Evolutionary conservation across 768 basidiomycete genomes (phyloP).

Genomic region (Jaapia argillacea): DNA sequence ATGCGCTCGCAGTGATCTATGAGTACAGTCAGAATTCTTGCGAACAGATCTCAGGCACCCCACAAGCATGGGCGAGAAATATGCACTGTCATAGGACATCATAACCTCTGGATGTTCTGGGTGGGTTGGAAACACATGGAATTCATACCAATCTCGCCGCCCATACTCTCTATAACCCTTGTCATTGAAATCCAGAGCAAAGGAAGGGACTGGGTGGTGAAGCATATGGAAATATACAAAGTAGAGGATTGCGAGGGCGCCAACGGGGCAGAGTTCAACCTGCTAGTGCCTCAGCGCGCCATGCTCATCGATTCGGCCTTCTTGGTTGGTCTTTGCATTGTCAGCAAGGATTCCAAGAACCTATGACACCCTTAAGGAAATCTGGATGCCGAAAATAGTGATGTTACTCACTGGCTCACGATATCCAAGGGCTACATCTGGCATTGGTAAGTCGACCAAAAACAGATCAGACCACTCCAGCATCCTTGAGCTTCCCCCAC

Average conservation of each 20-base stretch:
- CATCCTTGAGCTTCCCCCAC: constrained; percentile 17
- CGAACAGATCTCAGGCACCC: constrained; percentile 1
- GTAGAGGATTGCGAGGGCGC: constrained; percentile 16
- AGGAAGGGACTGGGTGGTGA: constrained; percentile 9
- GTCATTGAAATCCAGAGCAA: constrained; percentile 18
- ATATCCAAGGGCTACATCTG: constrained; percentile 5
- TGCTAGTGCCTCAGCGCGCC: constrained; percentile 17
- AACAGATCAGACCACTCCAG: constrained; percentile 18
- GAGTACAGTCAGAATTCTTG: background rate
- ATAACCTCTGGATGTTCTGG: constrained; percentile 2
- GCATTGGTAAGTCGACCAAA: constrained; percentile 10
- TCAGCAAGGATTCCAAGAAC: constrained; percentile 18
- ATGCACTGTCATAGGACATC: constrained; percentile 24
- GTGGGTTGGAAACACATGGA: constrained; percentile 14
- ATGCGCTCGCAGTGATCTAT: constrained; percentile 19
- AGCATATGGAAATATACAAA: constrained; percentile 23
- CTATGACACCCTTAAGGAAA: constrained; percentile 7
- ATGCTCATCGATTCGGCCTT: constrained; percentile 22
- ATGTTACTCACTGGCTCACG: background rate
- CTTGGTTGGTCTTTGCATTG: constrained; percentile 22
- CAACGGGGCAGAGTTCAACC: constrained; percentile 20
- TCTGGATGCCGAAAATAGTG: background rate
- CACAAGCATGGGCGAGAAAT: too few species aligned
- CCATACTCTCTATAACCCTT: constrained; percentile 17
- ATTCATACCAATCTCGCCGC: constrained; percentile 18